Evolutionary conservation across 202 grass and related monocot genomes (phyloP).

Genomic region (Setaria italica): DNA sequence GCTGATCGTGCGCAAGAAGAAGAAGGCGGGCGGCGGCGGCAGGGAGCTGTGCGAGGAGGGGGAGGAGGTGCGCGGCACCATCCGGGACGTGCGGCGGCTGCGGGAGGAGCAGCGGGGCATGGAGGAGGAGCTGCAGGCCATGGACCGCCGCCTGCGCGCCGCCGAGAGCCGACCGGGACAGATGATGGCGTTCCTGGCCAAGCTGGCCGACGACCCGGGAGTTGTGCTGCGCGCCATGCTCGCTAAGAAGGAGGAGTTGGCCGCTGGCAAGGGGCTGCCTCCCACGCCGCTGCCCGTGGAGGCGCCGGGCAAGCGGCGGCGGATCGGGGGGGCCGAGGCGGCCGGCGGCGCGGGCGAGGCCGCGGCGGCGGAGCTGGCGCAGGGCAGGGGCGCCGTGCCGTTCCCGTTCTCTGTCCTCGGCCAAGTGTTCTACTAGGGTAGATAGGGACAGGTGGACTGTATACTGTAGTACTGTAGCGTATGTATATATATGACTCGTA

Average conservation of each 20-base stretch:
- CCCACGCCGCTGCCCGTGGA: not conserved
- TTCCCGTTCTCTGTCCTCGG: slow-evolving; percentile 55
- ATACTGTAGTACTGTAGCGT: not conserved
- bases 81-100: slow-evolving; percentile 55
- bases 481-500: not conserved
- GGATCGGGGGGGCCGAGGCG: slow-evolving; percentile 19
- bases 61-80: slow-evolving; percentile 50
- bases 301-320: slow-evolving; percentile 22
- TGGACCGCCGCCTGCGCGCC: slow-evolving; percentile 63
- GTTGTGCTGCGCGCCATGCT: slow-evolving; percentile 59
- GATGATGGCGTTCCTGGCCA: slow-evolving; percentile 83
- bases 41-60: slow-evolving; percentile 38
- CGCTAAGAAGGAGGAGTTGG: slow-evolving; percentile 60
- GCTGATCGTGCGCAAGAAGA: slow-evolving; percentile 75
- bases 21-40: slow-evolving; percentile 23
- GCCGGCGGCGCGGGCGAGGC: not conserved
- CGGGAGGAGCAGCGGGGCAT: slow-evolving; percentile 71
- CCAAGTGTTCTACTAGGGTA: slow-evolving; percentile 58
- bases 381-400: slow-evolving; percentile 39
- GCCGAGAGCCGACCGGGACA: slow-evolving; percentile 68
- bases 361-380: not conserved
- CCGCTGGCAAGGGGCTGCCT: not conserved
- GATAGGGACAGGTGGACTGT: slow-evolving; percentile 31
- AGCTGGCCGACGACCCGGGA: slow-evolving; percentile 65
- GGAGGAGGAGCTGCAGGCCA: slow-evolving; percentile 64